Evolutionary conservation across 2,329 filamentous ascomycete species (phyloP).

Genomic region (Fusarium piperis): DNA sequence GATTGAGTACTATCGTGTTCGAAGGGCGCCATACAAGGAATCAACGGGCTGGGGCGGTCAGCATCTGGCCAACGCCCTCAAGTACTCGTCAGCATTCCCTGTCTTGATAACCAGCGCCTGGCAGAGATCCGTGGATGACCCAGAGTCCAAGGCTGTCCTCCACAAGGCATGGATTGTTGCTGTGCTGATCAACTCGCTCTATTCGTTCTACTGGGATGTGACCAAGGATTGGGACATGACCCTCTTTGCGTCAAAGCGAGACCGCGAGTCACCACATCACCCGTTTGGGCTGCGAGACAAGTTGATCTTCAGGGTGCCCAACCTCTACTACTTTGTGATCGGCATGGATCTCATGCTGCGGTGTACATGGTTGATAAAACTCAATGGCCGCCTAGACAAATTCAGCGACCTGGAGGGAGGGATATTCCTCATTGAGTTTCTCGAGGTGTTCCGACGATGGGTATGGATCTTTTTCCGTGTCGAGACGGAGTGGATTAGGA

Average conservation of each 20-base stretch:
- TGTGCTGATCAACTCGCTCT: conserved; percentile 84
- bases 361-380: conserved; percentile 91
- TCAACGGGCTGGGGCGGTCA: conserved; percentile 79
- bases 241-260: conserved; percentile 71
- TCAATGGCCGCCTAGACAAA: conserved; percentile 83
- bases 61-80: conserved; percentile 91
- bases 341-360: conserved; percentile 81
- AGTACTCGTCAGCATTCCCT: conserved; percentile 94
- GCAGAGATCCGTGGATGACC: conserved; percentile 67
- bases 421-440: conserved; percentile 85
- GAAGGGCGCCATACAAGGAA: conserved; percentile 63
- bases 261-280: conserved; percentile 70
- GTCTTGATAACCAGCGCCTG: conserved; percentile 84
- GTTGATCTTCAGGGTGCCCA: conserved; percentile 75
- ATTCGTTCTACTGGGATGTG: conserved; percentile 99
- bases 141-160: conserved; percentile 53
- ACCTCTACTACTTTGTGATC: conserved; percentile 86
- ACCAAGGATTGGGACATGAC: conserved; percentile 96
- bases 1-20: conserved; percentile 83
- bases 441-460: conserved; percentile 91
- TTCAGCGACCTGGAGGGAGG: conserved; percentile 88
- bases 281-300: conserved; percentile 81
- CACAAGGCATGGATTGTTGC: conserved; percentile 75
- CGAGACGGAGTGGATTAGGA: conserved; percentile 89
- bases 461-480: conserved; percentile 97